Percentiles rank a stretch among this genome's conserved stretches.
Conservation (phyloP, 345 rosid genomes). For the Salix caprea region DNA sequence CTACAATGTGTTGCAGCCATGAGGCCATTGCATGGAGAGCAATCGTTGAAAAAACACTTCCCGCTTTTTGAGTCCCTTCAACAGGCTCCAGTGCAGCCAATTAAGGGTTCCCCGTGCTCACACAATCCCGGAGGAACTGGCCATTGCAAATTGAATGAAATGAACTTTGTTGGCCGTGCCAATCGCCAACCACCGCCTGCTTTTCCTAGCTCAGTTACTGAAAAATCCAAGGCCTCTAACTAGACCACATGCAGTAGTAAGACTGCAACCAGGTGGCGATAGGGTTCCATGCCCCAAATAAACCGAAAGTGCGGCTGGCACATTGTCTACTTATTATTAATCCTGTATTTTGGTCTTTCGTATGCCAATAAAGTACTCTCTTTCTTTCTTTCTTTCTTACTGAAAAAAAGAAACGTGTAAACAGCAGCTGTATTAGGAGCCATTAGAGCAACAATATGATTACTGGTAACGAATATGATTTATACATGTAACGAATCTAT, state of each 20-base stretch:
- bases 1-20: conserved; percentile 15
- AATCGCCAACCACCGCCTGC: conserved; percentile 7
- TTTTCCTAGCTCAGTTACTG: neutral
- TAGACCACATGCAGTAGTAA: neutral
- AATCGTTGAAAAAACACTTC: conserved; percentile 5
- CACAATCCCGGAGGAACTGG: conserved; percentile 14
- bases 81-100: conserved; percentile 17
- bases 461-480: too few relatives aligned
- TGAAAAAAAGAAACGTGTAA: too few relatives aligned
- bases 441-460: too few relatives aligned
- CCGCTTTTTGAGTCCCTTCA: conserved; percentile 11
- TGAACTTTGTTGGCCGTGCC: conserved; percentile 29
- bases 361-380: too few relatives aligned
- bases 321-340: too few relatives aligned
- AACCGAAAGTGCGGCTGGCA: too few relatives aligned
- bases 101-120: conserved; percentile 14
- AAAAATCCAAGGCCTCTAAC: neutral
- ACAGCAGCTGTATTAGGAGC: too few relatives aligned
- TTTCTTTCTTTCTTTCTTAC: too few relatives aligned
- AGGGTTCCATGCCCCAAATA: too few relatives aligned
- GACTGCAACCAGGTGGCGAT: too few relatives aligned
- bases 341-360: too few relatives aligned
- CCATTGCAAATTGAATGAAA: neutral
- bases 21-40: conserved; percentile 20
- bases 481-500: too few relatives aligned